Percentiles rank a stretch among this genome's conserved stretches.
phyloP scores from a whole-genome alignment of 192 early-diverging fungal genomes.

The Coemansia umbellata region DNA sequence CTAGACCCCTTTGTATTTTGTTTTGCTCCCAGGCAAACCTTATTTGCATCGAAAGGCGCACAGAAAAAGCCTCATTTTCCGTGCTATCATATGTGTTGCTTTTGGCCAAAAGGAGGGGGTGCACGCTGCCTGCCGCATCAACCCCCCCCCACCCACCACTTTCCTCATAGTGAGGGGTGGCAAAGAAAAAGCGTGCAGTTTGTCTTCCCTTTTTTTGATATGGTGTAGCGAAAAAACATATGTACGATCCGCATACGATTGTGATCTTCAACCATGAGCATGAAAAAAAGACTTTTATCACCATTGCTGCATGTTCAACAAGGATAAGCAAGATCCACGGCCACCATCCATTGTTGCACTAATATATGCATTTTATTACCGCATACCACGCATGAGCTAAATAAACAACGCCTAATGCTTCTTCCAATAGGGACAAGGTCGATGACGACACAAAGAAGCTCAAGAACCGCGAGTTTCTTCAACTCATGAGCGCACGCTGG shows the following conservation, averaged over 20 bases:
- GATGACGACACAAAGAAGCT: conserved; percentile 40
- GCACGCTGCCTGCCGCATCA: no score
- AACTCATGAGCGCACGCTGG: conserved; percentile 52
- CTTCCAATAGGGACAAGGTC: conserved; percentile 25
- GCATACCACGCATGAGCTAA: conserved; percentile 1
- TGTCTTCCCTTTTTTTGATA: background rate
- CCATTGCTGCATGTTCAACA: background rate
- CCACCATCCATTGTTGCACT: background rate
- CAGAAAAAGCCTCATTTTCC: no score
- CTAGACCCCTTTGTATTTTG: no score
- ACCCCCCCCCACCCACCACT: no score
- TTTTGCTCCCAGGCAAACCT: no score
- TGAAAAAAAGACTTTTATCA: background rate
- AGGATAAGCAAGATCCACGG: background rate
- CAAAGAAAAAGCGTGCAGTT: no score
- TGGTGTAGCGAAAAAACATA: no score
- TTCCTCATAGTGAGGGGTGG: no score
- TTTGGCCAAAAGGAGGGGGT: no score
- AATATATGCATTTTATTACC: background rate
- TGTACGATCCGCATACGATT: conserved; percentile 1
- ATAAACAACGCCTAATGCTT: background rate
- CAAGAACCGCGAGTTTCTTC: conserved; percentile 54
- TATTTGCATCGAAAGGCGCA: no score
- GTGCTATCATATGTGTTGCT: no score
- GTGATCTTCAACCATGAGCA: conserved; percentile 2